phyloP scores from a whole-genome alignment of 352 stramenopile genomes.

The Peronospora belbahrii region DNA sequence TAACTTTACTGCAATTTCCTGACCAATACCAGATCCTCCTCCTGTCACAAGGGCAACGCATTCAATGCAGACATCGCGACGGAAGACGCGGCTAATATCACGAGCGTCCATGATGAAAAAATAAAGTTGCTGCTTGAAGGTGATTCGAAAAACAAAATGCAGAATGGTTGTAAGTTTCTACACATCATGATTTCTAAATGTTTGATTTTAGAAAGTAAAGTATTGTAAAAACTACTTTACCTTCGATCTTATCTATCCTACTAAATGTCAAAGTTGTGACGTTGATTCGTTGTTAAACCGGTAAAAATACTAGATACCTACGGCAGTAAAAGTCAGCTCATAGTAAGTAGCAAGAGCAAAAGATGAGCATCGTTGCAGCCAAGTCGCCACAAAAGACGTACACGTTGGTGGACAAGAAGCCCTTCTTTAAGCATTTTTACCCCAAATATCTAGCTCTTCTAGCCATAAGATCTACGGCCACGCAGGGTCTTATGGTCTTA shows the following conservation, averaged over 20 bases:
- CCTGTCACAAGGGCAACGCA: slow-evolving; percentile 90
- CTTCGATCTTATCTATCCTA: too few relatives aligned
- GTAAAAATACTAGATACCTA: too few relatives aligned
- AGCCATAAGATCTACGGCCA: slow-evolving; percentile 46
- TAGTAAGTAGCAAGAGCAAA: not conserved
- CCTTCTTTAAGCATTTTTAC: slow-evolving; percentile 81
- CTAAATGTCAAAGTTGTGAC: too few relatives aligned
- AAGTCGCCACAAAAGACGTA: slow-evolving; percentile 50
- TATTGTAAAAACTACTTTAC: too few relatives aligned
- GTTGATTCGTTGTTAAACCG: too few relatives aligned
- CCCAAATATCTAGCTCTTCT: slow-evolving; percentile 57
- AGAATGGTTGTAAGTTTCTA: too few relatives aligned
- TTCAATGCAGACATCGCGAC: slow-evolving; percentile 38
- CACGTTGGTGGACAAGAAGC: slow-evolving; percentile 72
- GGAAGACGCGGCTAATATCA: slow-evolving; percentile 47
- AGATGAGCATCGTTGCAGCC: slow-evolving; percentile 52
- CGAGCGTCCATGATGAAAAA: slow-evolving; percentile 38
- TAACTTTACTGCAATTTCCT: slow-evolving; percentile 89
- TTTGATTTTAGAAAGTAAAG: too few relatives aligned
- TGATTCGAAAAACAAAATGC: too few relatives aligned
- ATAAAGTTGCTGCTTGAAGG: too few relatives aligned
- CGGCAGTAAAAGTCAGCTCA: too few relatives aligned
- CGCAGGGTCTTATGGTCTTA: slow-evolving; percentile 67
- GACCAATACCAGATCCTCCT: slow-evolving; percentile 91
- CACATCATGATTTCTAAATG: too few relatives aligned